Evolutionary conservation across 208 protist genomes (phyloP).

Genomic region (Acanthamoeba lenticulata): DNA sequence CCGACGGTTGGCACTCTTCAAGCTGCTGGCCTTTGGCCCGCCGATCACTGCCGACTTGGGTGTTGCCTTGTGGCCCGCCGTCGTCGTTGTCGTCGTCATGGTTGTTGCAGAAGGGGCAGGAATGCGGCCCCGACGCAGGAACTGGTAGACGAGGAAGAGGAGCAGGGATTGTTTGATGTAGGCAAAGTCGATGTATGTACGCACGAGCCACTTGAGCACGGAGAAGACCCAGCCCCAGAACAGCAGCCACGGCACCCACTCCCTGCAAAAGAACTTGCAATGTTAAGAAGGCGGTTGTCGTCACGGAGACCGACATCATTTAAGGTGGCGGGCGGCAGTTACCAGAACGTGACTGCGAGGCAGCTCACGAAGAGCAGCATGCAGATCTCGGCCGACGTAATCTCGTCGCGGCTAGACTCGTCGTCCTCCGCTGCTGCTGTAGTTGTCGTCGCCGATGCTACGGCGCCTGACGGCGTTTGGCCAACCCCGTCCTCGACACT

Average conservation of each 20-base stretch:
- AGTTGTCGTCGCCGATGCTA: too few species aligned
- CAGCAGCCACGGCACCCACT: constrained; percentile 49
- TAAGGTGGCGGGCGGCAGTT: not conserved
- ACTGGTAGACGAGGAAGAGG: constrained; percentile 16
- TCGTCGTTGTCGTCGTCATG: too few species aligned
- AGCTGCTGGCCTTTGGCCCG: not conserved
- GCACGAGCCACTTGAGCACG: constrained; percentile 18
- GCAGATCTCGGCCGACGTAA: constrained; percentile 39
- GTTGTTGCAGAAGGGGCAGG: too few species aligned
- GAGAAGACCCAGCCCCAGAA: constrained; percentile 61
- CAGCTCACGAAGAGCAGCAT: constrained; percentile 47
- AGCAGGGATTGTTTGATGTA: not conserved
- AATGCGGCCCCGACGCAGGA: not conserved
- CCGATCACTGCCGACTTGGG: not conserved
- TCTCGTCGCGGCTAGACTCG: not conserved
- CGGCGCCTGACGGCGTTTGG: too few species aligned
- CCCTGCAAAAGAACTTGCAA: not conserved
- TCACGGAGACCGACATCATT: not conserved
- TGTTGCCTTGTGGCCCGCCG: not conserved
- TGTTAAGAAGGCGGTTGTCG: not conserved
- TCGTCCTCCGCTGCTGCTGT: not conserved
- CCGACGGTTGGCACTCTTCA: not conserved
- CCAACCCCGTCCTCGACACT: too few species aligned
- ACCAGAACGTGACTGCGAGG: constrained; percentile 21
- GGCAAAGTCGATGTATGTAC: constrained; percentile 26